Evolutionary conservation across 1,139 yeast species (phyloP), one percentile per base, ranked within the genome.

Genomic region (Lipomyces yarrowii): DNA sequence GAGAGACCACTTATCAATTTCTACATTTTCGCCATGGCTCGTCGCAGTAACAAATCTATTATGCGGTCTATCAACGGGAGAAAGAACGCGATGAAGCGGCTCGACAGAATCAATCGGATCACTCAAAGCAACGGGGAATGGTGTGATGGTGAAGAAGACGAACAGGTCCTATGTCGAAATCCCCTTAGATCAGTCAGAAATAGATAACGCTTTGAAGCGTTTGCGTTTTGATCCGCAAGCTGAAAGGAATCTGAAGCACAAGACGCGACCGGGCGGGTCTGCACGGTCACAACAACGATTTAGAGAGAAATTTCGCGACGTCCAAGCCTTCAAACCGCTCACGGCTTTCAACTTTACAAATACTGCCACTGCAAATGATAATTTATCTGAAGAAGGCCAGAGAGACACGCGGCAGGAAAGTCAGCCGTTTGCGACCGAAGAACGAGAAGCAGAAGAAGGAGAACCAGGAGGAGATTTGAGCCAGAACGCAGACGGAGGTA

Each of bases 191-290:
- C n/a, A 51, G 54, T 51, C 54, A 10, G 54, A 51, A 51, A n/a
- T 18, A 21, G 32, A 51, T 1, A 51, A 18, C 10, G 32, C 3
- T 51, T 51, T 1, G 54, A 51, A 18, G 54, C 30, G 8, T 21
- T 51, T 51, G 30, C 54, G n/a, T n/a, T 51, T 51, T 26, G 3
- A 3, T 51, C 30, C 54, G 4, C 30, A 51, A 51, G 54, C 54
- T 26, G 54, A 51, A 10, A 21, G 21, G 54, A 26, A 4, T 51
- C n/a, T 51, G 30, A 51, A 18, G 4, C 21, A 51, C 8, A 7
- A 26, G 30, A 21, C n/a, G 15, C 54, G 54, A 32, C 54, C 54
- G 26, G 54, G 54, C 54, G 54, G 54, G 8, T n/a, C 54, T 51
- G 54, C 5, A 15, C 54, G 54, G 54, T 51, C 54, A 32, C 13